Conservation (phyloP, 257 asterid genomes). For the Solanum virginianum region DNA sequence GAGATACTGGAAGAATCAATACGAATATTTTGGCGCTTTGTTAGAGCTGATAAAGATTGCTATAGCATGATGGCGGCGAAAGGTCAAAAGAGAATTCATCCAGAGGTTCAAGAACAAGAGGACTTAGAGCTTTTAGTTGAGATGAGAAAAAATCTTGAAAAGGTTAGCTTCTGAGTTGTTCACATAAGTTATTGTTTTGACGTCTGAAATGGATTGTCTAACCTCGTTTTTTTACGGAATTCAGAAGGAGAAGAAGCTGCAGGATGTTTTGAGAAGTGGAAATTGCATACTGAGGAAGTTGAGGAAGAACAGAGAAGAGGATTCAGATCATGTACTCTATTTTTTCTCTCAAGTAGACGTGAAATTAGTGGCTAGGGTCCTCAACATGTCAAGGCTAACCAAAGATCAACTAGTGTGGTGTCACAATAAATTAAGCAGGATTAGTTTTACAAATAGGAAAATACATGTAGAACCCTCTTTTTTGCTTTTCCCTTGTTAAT, state of each 20-base stretch:
- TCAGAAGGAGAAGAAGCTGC: conserved; percentile 88
- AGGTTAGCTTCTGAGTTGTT: conserved; percentile 23
- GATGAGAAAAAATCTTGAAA: conserved; percentile 43
- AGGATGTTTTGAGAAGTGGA: conserved; percentile 56
- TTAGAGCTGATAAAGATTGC: conserved; percentile 71
- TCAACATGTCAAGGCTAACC: conserved; percentile 59
- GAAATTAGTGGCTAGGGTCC: conserved; percentile 69
- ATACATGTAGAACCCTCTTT: conserved; percentile 60
- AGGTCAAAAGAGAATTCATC: conserved; percentile 20
- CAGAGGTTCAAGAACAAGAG: conserved; percentile 32
- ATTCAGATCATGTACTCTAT: conserved; percentile 54
- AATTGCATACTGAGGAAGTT: conserved; percentile 61
- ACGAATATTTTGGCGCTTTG: conserved; percentile 76
- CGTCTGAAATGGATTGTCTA: neutral
- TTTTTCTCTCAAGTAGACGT: conserved; percentile 76
- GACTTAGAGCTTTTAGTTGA: conserved; percentile 44
- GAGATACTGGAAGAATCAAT: conserved; percentile 89
- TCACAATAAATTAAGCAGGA: conserved; percentile 47
- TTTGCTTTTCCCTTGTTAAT: conserved; percentile 75
- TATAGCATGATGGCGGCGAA: conserved; percentile 5
- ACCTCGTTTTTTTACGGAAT: neutral
- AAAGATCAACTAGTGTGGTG: conserved; percentile 79
- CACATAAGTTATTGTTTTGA: too few relatives aligned
- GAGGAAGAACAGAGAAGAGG: conserved; percentile 31
- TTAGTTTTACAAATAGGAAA: conserved; percentile 55